Base-by-base conservation (phyloP, 2,329 filamentous ascomycete species). In the Aspergillus puulaauensis region DNA sequence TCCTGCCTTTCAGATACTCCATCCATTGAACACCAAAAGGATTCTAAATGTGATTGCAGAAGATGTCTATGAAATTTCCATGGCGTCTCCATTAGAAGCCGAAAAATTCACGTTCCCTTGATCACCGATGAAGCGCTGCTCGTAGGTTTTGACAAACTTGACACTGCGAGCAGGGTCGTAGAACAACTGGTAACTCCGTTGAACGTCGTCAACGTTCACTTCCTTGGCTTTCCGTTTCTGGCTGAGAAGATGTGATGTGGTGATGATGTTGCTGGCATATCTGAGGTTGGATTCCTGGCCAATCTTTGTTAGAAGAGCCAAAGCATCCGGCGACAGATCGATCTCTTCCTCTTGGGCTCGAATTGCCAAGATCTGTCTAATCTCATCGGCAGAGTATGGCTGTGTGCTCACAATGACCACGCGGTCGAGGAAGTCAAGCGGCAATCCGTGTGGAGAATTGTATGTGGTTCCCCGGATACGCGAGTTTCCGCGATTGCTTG, bases 231-330 rank as follows among this genome's bases (percentile, higher is more conserved):
- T 89, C 64, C 93, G 86, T 83, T 97, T 98, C 68, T 90, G 87
- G 61, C 86, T 87, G 50, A 98, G 83, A 45, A 99, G 84, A 74
- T 96, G 90, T 5, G 91, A 95, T 2, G 95, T 97, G 21, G 90
- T 96, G 76, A 99, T 97, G 56, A 99, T 87, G 73, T 99, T 97
- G 79, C 91, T 96, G n/a, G 93, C 93, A 73, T 99, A 99, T 66
- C 95, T 85, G 51, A 99, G 82, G 23, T 93, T 93, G 1, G 92
- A 88, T 75, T 99, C 95, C 69, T 93, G 85, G 31, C 93, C 95
- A 68, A 98, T 96, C 81, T 98, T 98, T 61, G 95, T 96, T 39
- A 99, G 84, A 14, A 99, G 84, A 1, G 93, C 93, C 12, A 99
- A 83, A 0, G 95, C 93, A 72, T 98, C 93, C 6, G 93, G 83